A percentile compares a stretch with the other conserved stretches of the same genome.
Evolutionary conservation across 2,329 filamentous ascomycete genomes (phyloP).

Genomic region (Neocatenulostroma microsporum): DNA sequence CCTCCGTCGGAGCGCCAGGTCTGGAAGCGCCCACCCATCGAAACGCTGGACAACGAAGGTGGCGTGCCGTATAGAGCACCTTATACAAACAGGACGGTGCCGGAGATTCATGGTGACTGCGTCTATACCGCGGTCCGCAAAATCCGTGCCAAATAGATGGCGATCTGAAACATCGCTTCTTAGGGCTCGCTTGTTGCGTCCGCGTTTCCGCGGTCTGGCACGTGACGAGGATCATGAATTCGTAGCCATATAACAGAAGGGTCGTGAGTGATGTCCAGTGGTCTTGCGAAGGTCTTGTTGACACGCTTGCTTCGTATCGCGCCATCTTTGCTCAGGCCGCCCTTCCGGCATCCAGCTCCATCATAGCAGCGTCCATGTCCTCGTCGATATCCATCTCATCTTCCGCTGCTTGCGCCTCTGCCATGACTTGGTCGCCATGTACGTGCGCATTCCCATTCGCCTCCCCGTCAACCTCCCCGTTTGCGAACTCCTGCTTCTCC

Average conservation of each 20-base stretch:
- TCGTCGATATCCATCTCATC: conserved; percentile 29
- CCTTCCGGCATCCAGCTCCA: conserved; percentile 29
- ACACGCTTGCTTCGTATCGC: no score
- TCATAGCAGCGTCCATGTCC: conserved; percentile 31
- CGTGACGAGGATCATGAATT: not conserved
- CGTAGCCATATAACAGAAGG: not conserved
- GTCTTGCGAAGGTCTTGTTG: not conserved
- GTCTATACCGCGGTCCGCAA: no score
- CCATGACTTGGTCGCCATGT: conserved; percentile 27
- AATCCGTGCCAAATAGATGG: conserved; percentile 1
- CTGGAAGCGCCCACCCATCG: conserved; percentile 1
- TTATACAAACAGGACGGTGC: conserved; percentile 1
- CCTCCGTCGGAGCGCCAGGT: not conserved
- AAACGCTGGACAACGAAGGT: conserved; percentile 10
- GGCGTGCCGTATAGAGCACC: conserved; percentile 2
- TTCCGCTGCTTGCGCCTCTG: conserved; percentile 22
- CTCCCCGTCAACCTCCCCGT: no score
- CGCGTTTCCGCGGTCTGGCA: not conserved
- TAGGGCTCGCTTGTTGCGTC: not conserved
- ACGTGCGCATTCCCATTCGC: conserved; percentile 36
- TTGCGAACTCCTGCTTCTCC: conserved; percentile 58
- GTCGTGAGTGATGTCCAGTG: not conserved
- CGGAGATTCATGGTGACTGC: not conserved
- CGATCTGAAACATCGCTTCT: not conserved
- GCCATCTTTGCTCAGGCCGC: not conserved